Base-by-base conservation (phyloP, 2,329 filamentous ascomycete genomes). In the Cladophialophora yegresii region DNA sequence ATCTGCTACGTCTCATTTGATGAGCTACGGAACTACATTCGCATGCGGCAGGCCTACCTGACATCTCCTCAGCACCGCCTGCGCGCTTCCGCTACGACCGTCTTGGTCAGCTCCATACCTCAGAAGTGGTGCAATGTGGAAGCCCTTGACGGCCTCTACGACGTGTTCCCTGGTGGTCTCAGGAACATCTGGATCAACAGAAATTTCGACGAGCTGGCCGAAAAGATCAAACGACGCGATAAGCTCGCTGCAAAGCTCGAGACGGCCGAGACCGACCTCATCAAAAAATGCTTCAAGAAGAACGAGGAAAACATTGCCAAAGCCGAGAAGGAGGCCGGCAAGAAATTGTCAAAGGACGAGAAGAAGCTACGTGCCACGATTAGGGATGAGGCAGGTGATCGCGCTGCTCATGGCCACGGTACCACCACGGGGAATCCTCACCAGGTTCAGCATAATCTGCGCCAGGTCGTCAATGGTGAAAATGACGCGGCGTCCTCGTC, bases 161-260 rank as follows among this genome's bases (percentile, higher is more conserved):
- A 99, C 75, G 93, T 98, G 1, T 98, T 97, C 71, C 95, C 95
- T 0, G 95, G 95, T 22, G 95, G 95, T 32, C 89, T 99, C 73
- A 87, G 91, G 65, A 98, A 98, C 71, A 90, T 99, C 54, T 99
- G 93, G 93, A 88, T 99, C 71, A 99, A 97, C 65, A 86, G 93
- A 66, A 91, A 99, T 73, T 89, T 92, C 70, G 91, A 93, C 50
- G 84, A 88, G 8, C 83, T 99, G 10, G 84, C 91, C 54, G 89
- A 93, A 66, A 98, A 98, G 75, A 89, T 98, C 53, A 85, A 90
- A 55, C 80, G 86, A 68, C 85, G 95, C 51, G 86, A 92, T 66
- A 79, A 84, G 8, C 80, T 96, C 13, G 92, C 93, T 54, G 76
- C 83, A 49, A 80, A 82, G 62, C 84, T 99, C 0, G 95, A 99